phyloP scores from a whole-genome alignment of 352 stramenopile species.

The Globisporangium echinulatum region DNA sequence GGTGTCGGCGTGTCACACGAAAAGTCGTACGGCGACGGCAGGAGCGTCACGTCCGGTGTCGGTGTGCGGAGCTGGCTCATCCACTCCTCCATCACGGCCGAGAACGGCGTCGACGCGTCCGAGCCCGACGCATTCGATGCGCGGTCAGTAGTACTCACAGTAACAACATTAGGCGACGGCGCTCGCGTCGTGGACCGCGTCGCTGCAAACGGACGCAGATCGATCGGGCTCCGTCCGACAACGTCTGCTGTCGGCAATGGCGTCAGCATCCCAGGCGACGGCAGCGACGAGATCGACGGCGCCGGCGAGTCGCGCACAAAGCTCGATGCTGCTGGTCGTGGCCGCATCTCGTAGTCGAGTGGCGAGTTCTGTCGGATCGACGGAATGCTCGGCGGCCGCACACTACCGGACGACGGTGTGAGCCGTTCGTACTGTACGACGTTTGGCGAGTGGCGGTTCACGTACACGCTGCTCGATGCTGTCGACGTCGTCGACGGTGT shows the following conservation, averaged over 20 bases:
- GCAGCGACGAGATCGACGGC: constrained; percentile 31
- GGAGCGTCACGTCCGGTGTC: constrained; percentile 70
- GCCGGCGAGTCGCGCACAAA: constrained; percentile 20
- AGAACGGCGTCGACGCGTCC: constrained; percentile 47
- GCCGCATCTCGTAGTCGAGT: constrained; percentile 35
- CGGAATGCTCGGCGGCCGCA: constrained; percentile 14
- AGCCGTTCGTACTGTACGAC: constrained; percentile 45
- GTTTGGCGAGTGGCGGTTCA: constrained; percentile 10
- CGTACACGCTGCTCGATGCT: not conserved
- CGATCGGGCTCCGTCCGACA: constrained; percentile 29
- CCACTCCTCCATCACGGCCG: constrained; percentile 71
- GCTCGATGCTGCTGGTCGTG: constrained; percentile 16
- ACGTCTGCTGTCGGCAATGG: constrained; percentile 19
- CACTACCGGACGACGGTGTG: constrained; percentile 17
- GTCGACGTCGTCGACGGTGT: constrained; percentile 2
- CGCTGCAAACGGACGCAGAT: constrained; percentile 15
- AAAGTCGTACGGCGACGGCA: constrained; percentile 77
- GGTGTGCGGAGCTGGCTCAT: constrained; percentile 74
- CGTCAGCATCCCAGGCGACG: constrained; percentile 48
- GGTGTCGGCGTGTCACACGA: constrained; percentile 70
- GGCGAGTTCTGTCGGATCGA: constrained; percentile 24
- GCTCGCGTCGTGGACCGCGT: not conserved
- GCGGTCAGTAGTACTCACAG: not conserved
- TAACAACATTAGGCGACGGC: not conserved
- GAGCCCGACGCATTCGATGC: not conserved